Percentiles rank a stretch among this genome's conserved stretches.
These are phyloP conservation scores for Talaromyces marneffei DNA, from an alignment of 2,329 filamentous ascomycete species.

Conservation along the genomic window DNA sequence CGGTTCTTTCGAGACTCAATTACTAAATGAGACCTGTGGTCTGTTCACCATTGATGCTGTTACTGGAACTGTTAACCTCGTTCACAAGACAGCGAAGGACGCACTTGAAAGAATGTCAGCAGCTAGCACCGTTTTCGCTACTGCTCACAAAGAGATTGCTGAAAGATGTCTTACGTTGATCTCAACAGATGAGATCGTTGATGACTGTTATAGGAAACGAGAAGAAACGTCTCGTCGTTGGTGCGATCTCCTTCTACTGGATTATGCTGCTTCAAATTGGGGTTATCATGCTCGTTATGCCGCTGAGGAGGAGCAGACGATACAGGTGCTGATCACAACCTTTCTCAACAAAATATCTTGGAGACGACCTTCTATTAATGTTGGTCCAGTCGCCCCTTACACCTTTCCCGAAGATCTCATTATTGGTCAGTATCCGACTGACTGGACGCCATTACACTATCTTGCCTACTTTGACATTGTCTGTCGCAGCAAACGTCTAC, in stretches of 20 bases:
- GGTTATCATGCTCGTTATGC: conserved; percentile 25
- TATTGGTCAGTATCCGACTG: conserved; percentile 22
- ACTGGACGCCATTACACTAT: conserved; percentile 27
- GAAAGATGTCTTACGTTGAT: conserved; percentile 26
- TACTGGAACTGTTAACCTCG: conserved; percentile 22
- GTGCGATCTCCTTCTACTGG: conserved; percentile 16
- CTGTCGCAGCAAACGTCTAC: conserved; percentile 21
- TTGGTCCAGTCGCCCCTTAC: neutral
- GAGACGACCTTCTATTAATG: conserved; percentile 23
- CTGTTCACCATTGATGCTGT: conserved; percentile 25
- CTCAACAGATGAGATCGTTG: conserved; percentile 26
- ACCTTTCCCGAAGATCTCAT: conserved; percentile 21
- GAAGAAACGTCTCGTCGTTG: conserved; percentile 13
- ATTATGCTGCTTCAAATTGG: conserved; percentile 28
- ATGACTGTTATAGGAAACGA: conserved; percentile 26
- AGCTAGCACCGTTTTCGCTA: conserved; percentile 26
- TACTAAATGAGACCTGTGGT: conserved; percentile 20
- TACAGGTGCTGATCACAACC: conserved; percentile 25
- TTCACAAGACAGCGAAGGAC: conserved; percentile 29
- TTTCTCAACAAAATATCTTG: conserved; percentile 31
- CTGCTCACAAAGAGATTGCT: conserved; percentile 25
- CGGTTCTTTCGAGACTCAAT: conserved; percentile 18
- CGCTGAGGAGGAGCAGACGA: conserved; percentile 26
- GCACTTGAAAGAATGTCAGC: conserved; percentile 24
- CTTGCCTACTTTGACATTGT: conserved; percentile 27